phyloP scores from a whole-genome alignment of 2,329 filamentous ascomycete species.

The Cercospora sp. region DNA sequence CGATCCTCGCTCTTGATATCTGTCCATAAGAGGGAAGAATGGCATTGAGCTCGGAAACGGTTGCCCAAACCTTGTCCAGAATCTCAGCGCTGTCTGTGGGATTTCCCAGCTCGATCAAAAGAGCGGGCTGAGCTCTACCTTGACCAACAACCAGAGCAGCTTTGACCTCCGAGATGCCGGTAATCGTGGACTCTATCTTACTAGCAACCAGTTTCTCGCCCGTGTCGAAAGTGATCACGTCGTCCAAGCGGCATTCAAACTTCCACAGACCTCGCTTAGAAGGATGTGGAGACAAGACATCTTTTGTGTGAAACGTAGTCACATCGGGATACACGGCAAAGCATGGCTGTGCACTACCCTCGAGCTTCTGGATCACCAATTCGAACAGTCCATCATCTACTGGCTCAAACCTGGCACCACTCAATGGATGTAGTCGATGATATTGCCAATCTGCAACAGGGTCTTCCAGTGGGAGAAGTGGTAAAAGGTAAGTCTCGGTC shows the following conservation, averaged over 20 bases:
- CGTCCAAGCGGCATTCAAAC: conserved; percentile 10
- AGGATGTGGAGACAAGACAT: conserved; percentile 11
- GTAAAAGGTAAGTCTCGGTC: conserved; percentile 6
- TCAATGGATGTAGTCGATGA: conserved; percentile 10
- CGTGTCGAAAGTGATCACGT: conserved; percentile 7
- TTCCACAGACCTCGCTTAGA: conserved; percentile 1
- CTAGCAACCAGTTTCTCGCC: conserved; percentile 11
- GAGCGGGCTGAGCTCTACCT: conserved; percentile 4
- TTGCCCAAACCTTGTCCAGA: neutral
- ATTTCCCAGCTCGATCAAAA: neutral
- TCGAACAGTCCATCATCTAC: conserved; percentile 3
- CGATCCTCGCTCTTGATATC: neutral
- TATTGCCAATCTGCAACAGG: conserved; percentile 8
- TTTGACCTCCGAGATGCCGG: neutral
- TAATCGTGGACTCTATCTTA: neutral
- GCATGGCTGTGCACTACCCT: conserved; percentile 1
- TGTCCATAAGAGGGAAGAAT: neutral
- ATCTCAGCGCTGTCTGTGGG: neutral
- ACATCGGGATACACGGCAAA: neutral
- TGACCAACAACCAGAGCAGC: conserved; percentile 10
- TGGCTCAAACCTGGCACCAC: conserved; percentile 2
- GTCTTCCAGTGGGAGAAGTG: conserved; percentile 4
- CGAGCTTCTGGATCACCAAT: conserved; percentile 1
- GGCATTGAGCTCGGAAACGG: neutral
- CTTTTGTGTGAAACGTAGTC: conserved; percentile 3